A percentile compares a stretch with the other conserved stretches of the same genome.
Conservation (phyloP, 2,329 filamentous ascomycete species). For the Zymoseptoria passerinii region DNA sequence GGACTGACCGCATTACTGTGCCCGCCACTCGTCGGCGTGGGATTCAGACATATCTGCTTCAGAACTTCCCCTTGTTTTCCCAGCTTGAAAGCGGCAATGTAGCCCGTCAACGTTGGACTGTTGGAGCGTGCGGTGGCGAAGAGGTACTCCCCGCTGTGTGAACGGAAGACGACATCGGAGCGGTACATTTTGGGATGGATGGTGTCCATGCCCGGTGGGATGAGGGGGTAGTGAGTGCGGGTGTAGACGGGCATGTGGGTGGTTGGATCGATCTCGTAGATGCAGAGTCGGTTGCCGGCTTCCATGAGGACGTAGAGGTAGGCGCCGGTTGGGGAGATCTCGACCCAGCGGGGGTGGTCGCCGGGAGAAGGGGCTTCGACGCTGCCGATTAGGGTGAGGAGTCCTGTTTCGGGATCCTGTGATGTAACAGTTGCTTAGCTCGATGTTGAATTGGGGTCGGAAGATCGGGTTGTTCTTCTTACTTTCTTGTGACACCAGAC, state of each 20-base stretch:
- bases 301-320: conserved; percentile 86
- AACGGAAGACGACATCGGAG: conserved; percentile 72
- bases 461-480: background rate
- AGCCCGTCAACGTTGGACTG: conserved; percentile 65
- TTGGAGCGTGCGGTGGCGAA: conserved; percentile 81
- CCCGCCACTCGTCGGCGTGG: conserved; percentile 77
- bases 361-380: conserved; percentile 60
- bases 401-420: conserved; percentile 46
- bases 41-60: conserved; percentile 69
- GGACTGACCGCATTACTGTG: conserved; percentile 84
- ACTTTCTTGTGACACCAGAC: conserved; percentile 74
- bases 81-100: conserved; percentile 72
- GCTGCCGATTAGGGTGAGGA: conserved; percentile 61
- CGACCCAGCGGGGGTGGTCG: conserved; percentile 84
- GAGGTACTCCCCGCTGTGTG: conserved; percentile 61
- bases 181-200: conserved; percentile 62
- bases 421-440: conserved; percentile 1
- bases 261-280: conserved; percentile 68
- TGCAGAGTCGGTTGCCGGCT: conserved; percentile 73
- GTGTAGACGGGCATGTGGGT: conserved; percentile 74
- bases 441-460: background rate
- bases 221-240: conserved; percentile 65
- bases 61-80: conserved; percentile 60
- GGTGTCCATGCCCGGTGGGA: conserved; percentile 59
- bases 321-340: conserved; percentile 67